These are phyloP conservation scores for Wickerhamomyces subpelliculosus DNA, from an alignment of 805 yeast genomes.

Conservation along the genomic window DNA sequence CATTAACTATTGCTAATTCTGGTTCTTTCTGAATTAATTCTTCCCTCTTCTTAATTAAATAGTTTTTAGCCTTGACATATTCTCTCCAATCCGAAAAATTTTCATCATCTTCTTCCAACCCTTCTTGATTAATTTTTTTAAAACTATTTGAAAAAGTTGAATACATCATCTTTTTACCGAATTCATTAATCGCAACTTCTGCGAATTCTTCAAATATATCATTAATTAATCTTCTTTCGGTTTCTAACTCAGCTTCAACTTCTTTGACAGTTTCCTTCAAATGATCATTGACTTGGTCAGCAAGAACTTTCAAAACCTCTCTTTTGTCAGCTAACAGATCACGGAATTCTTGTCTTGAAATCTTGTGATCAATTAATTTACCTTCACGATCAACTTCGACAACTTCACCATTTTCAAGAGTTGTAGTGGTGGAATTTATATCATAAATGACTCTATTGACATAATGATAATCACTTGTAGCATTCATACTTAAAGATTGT, in stretches of 20 bases:
- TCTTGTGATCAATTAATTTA: slow-evolving; percentile 27
- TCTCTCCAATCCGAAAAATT: slow-evolving; percentile 53
- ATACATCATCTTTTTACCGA: slow-evolving; percentile 50
- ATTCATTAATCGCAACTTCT: slow-evolving; percentile 58
- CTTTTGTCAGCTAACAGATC: slow-evolving; percentile 30
- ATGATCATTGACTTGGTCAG: slow-evolving; percentile 26
- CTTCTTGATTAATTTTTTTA: slow-evolving; percentile 11
- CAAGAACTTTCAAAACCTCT: slow-evolving; percentile 22
- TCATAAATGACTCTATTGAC: slow-evolving; percentile 29
- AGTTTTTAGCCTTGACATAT: slow-evolving; percentile 49
- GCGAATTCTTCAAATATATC: slow-evolving; percentile 72
- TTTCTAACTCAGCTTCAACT: slow-evolving; percentile 29
- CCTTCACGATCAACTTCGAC: slow-evolving; percentile 28
- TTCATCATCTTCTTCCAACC: slow-evolving; percentile 21
- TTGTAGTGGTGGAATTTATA: slow-evolving; percentile 29
- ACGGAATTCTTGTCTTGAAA: slow-evolving; percentile 42
- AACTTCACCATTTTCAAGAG: slow-evolving; percentile 25
- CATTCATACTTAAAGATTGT: slow-evolving; percentile 23
- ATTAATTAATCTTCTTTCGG: slow-evolving; percentile 38
- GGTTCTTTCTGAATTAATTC: slow-evolving; percentile 31
- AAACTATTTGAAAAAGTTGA: slow-evolving; percentile 18
- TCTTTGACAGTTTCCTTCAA: slow-evolving; percentile 24
- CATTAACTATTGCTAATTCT: slow-evolving; percentile 22
- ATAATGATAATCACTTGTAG: slow-evolving; percentile 20
- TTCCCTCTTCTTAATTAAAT: slow-evolving; percentile 50